A percentile compares a stretch with the other conserved stretches of the same genome.
phyloP scores from a whole-genome alignment of 441 rosid genomes.

The Erysimum pusillum region DNA sequence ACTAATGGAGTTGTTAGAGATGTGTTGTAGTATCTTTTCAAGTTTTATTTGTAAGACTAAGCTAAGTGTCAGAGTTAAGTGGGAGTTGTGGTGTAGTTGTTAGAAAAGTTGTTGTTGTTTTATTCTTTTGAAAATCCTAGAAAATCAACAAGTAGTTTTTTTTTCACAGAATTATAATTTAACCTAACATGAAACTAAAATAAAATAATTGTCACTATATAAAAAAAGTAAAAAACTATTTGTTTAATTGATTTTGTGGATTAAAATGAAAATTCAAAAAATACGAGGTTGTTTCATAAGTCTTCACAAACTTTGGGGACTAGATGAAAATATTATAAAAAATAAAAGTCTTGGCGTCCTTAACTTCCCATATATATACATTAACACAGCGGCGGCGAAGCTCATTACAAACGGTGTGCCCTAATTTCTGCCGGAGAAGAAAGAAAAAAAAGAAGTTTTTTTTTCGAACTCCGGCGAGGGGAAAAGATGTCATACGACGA shows the following conservation, averaged over 20 bases:
- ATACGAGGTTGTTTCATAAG: background rate
- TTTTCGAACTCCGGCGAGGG: background rate
- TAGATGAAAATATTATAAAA: background rate
- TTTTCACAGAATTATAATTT: too few relatives aligned
- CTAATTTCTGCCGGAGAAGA: conserved; percentile 34
- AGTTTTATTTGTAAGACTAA: too few relatives aligned
- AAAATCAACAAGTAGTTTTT: too few relatives aligned
- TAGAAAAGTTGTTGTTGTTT: too few relatives aligned
- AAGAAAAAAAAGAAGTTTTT: background rate
- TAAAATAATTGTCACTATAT: too few relatives aligned
- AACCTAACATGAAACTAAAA: too few relatives aligned
- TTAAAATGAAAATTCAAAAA: background rate
- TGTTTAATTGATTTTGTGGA: background rate
- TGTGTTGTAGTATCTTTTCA: too few relatives aligned
- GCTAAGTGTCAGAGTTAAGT: too few relatives aligned
- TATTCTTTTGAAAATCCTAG: too few relatives aligned
- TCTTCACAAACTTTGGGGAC: background rate
- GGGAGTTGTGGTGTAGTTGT: too few relatives aligned
- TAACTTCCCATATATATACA: background rate
- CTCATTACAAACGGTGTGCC: background rate
- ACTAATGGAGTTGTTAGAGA: too few relatives aligned
- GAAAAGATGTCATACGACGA: conserved; percentile 90
- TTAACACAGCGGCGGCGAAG: conserved; percentile 27
- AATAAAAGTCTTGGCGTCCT: conserved; percentile 2
- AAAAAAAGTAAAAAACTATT: too few relatives aligned